Conservation (phyloP, 768 basidiomycete genomes). For the Tephrocybe sp. region DNA sequence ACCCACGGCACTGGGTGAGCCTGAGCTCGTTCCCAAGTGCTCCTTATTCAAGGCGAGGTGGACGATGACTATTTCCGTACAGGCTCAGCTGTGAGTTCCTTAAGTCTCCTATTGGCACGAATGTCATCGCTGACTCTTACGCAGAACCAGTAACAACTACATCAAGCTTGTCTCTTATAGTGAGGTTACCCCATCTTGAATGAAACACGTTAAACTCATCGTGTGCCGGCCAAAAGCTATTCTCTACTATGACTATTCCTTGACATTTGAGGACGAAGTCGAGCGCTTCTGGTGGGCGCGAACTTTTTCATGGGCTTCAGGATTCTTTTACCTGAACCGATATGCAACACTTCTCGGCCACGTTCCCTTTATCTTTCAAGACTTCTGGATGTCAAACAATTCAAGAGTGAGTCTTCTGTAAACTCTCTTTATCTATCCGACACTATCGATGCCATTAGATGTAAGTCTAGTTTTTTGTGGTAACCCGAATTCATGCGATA, state of each 20-base stretch:
- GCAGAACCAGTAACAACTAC: slow-evolving; percentile 2
- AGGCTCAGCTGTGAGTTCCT: too few relatives aligned
- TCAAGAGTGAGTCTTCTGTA: neutral
- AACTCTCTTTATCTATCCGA: too few relatives aligned
- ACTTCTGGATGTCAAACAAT: slow-evolving; percentile 27
- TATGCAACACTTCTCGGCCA: slow-evolving; percentile 38
- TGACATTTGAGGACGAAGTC: slow-evolving; percentile 42
- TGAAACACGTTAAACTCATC: neutral
- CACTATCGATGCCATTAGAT: too few relatives aligned
- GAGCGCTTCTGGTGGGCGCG: slow-evolving; percentile 39
- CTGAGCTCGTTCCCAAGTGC: too few relatives aligned
- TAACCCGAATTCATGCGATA: too few relatives aligned
- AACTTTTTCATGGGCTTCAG: slow-evolving; percentile 26
- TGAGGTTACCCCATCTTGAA: neutral
- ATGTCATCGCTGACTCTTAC: too few relatives aligned
- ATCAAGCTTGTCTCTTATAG: slow-evolving; percentile 15
- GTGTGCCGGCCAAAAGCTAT: slow-evolving; percentile 23
- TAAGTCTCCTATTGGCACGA: too few relatives aligned
- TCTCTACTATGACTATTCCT: slow-evolving; percentile 45
- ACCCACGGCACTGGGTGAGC: too few relatives aligned
- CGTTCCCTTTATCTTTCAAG: slow-evolving; percentile 30
- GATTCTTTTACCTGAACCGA: slow-evolving; percentile 42
- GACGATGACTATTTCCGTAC: too few relatives aligned
- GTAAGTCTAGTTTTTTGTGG: too few relatives aligned
- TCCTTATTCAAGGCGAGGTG: too few relatives aligned